These are phyloP conservation scores for Colletotrichum costaricense DNA, from an alignment of 2,329 filamentous ascomycete species.

Conservation along the genomic window DNA sequence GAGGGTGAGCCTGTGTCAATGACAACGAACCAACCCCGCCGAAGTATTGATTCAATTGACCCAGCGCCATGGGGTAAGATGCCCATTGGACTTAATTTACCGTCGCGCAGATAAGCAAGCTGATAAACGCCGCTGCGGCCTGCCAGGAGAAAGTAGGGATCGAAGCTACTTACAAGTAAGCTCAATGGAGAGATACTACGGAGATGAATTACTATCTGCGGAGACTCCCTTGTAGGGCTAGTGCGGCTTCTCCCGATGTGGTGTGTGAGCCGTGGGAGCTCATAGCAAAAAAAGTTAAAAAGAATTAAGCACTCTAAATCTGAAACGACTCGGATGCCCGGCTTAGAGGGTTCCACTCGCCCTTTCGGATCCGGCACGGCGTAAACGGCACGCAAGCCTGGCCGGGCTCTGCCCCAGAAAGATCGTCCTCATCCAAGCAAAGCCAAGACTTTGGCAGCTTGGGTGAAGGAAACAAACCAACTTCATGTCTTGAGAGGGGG, in stretches of 20 bases:
- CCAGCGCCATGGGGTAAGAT: no score
- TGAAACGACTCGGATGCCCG: slow-evolving; percentile 23
- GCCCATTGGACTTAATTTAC: no score
- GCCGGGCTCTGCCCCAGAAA: slow-evolving; percentile 13
- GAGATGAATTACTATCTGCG: not conserved
- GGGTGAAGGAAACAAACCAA: not conserved
- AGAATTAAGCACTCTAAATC: slow-evolving; percentile 16
- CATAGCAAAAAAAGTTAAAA: slow-evolving; percentile 11
- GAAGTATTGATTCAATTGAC: no score
- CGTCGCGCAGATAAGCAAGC: not conserved
- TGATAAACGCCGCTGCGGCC: not conserved
- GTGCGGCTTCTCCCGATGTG: not conserved
- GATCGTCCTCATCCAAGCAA: slow-evolving; percentile 20
- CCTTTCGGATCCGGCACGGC: slow-evolving; percentile 23
- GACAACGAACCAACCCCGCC: no score
- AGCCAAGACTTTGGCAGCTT: slow-evolving; percentile 30
- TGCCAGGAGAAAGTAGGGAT: not conserved
- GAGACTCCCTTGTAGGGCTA: not conserved
- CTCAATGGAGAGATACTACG: not conserved
- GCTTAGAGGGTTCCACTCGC: not conserved
- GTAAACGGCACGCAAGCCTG: slow-evolving; percentile 13
- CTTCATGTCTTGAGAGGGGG: not conserved
- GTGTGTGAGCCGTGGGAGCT: not conserved
- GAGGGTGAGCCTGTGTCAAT: no score
- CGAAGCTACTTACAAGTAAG: no score